Evolutionary conservation across 345 rosid genomes (phyloP).

Genomic region (Salix udensis): DNA sequence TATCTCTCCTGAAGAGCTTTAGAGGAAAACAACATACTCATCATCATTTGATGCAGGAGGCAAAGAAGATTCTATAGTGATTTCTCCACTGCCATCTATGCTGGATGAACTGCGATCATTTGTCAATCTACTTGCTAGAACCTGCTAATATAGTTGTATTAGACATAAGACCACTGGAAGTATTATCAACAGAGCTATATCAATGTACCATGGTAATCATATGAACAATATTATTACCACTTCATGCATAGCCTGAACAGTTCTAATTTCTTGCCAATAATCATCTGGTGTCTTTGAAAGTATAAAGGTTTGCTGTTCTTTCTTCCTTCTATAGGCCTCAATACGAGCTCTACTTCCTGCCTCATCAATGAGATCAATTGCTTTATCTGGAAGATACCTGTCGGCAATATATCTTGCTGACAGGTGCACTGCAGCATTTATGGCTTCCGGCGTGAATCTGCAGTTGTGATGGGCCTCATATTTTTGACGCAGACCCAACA

Average conservation of each 20-base stretch:
- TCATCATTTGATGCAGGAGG: constrained; percentile 47
- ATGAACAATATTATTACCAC: constrained; percentile 51
- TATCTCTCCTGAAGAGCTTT: constrained; percentile 3
- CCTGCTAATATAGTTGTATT: constrained; percentile 36
- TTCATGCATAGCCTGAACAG: constrained; percentile 97
- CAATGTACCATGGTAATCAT: neutral
- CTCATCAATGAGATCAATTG: constrained; percentile 95
- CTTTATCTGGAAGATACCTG: constrained; percentile 96
- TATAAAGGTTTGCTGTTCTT: constrained; percentile 66
- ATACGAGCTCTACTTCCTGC: constrained; percentile 97
- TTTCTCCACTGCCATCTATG: constrained; percentile 42
- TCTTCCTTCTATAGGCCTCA: constrained; percentile 74
- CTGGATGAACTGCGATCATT: constrained; percentile 38
- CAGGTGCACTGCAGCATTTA: constrained; percentile 85
- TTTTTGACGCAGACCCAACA: constrained; percentile 82
- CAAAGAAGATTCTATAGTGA: constrained; percentile 44
- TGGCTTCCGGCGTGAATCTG: constrained; percentile 72
- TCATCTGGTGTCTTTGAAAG: constrained; percentile 83
- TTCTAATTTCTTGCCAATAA: constrained; percentile 96
- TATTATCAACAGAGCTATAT: constrained; percentile 11
- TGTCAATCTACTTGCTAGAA: constrained; percentile 51
- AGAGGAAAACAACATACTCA: constrained; percentile 48
- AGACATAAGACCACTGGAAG: constrained; percentile 10
- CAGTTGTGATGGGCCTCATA: constrained; percentile 92
- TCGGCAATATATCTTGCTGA: constrained; percentile 86